phyloP scores from a whole-genome alignment of 225 moss, liverwort and hornwort species.

The Asterella californica region DNA sequence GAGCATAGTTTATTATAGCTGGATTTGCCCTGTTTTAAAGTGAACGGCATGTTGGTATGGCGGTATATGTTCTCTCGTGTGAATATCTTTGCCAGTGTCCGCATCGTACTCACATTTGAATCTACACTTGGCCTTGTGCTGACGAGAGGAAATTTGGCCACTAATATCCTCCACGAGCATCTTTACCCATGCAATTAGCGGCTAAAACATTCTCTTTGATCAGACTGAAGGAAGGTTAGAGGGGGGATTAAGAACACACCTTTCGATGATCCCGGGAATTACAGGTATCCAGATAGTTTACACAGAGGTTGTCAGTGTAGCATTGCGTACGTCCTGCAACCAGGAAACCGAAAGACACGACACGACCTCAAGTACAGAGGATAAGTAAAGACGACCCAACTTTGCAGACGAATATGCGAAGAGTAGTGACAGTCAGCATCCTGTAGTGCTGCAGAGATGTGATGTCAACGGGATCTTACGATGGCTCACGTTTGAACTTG shows the following conservation, averaged over 20 bases:
- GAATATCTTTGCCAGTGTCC: no score
- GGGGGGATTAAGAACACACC: conserved; percentile 1
- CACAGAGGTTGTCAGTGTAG: not conserved
- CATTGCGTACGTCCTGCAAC: not conserved
- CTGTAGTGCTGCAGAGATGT: not conserved
- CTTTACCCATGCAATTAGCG: not conserved
- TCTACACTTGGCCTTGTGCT: not conserved
- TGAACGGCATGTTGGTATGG: no score
- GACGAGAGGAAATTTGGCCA: not conserved
- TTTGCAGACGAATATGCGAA: not conserved
- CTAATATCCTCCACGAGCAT: not conserved
- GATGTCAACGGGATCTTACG: not conserved
- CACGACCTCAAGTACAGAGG: not conserved
- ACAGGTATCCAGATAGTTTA: not conserved
- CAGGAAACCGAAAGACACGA: not conserved
- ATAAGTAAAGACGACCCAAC: not conserved
- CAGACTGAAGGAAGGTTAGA: not conserved
- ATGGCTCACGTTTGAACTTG: no score
- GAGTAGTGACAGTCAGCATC: not conserved
- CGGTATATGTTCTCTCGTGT: no score
- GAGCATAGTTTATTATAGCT: not conserved
- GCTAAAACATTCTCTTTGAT: not conserved
- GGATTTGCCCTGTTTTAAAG: no score
- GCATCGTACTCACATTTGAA: not conserved
- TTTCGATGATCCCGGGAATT: not conserved